These are phyloP conservation scores for Cladosporium sphaerospermum DNA, from an alignment of 2,329 filamentous ascomycete species.

Conservation along the genomic window DNA sequence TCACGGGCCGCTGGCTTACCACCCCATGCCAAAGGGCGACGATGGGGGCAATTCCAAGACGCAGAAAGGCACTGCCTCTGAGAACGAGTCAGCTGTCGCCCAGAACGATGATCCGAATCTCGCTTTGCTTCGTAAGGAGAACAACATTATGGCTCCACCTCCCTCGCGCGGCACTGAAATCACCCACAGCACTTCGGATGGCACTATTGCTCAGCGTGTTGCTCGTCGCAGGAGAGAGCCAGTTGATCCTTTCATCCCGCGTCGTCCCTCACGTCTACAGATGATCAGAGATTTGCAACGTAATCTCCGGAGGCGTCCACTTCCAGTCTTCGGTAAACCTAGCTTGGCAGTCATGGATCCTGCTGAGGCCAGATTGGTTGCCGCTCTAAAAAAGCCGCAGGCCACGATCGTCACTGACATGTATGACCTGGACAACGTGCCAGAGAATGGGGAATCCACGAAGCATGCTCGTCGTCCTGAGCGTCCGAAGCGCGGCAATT, in stretches of 20 bases:
- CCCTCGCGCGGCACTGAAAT: no score
- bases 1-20: no score
- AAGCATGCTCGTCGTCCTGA: neutral
- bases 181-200: no score
- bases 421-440: neutral
- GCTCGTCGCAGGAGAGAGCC: neutral
- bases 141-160: no score
- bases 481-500: neutral
- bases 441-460: neutral
- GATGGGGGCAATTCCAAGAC: no score
- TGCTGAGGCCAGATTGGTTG: neutral
- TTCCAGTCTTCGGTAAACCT: neutral
- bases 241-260: neutral
- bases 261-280: neutral
- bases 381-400: neutral
- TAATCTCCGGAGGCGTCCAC: neutral
- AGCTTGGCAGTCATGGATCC: neutral
- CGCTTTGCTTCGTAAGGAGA: no score
- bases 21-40: no score
- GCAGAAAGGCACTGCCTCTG: no score
- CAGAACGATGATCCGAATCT: no score
- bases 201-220: no score
- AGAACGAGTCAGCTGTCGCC: no score
- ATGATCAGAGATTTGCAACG: neutral
- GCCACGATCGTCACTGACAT: neutral